These are phyloP conservation scores for Wallemia ichthyophaga DNA, from an alignment of 1,284 basidiomycete species.

Conservation along the genomic window DNA sequence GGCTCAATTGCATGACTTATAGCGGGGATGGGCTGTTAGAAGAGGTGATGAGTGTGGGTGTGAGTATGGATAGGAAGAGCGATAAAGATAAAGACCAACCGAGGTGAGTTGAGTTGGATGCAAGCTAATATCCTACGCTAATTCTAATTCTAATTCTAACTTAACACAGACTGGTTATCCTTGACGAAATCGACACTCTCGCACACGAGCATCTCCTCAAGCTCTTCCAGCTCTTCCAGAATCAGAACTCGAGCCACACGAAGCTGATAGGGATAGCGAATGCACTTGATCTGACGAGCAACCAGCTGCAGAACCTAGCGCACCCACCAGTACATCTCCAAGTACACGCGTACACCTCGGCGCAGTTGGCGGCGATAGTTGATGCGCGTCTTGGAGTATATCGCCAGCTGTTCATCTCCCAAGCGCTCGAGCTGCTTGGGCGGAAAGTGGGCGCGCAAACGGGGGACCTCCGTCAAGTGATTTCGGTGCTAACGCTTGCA, in stretches of 20 bases:
- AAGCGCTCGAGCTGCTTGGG: background rate
- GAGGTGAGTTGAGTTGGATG: no score
- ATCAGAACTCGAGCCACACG: no score
- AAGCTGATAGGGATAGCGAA: background rate
- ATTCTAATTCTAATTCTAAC: no score
- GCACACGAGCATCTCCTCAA: background rate
- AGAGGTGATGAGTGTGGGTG: no score
- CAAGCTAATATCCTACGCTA: no score
- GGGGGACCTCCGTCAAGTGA: background rate
- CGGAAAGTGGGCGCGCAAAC: background rate
- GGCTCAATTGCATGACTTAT: background rate
- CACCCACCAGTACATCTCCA: background rate
- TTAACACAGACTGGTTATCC: background rate
- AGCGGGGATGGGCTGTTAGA: background rate
- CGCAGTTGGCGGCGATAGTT: background rate
- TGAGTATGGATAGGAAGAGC: no score
- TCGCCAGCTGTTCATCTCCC: background rate
- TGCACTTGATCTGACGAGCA: background rate
- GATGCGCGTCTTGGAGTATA: background rate
- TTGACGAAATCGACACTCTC: background rate
- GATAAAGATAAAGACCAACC: no score
- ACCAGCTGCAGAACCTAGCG: background rate
- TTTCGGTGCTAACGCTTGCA: background rate
- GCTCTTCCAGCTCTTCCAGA: background rate
- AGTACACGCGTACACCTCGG: background rate